These are phyloP conservation scores for Astragalus membranaceus DNA, from an alignment of 306 rosid genomes.

Conservation along the genomic window DNA sequence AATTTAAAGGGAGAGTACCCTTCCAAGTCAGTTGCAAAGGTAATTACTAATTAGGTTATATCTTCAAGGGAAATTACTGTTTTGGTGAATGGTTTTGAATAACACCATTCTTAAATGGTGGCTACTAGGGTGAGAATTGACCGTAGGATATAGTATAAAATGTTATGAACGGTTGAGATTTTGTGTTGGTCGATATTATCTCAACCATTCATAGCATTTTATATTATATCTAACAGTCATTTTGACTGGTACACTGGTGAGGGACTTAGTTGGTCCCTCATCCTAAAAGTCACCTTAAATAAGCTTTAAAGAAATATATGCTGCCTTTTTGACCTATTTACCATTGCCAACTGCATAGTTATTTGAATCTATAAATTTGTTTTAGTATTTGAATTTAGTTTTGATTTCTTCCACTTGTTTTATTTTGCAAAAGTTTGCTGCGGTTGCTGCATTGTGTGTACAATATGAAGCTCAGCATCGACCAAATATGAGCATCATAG, in stretches of 20 bases:
- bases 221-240: too few relatives aligned
- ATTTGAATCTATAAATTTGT: neutral
- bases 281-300: too few relatives aligned
- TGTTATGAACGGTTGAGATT: too few relatives aligned
- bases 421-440: constrained; percentile 52
- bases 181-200: too few relatives aligned
- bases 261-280: too few relatives aligned
- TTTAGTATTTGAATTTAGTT: neutral
- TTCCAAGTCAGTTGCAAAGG: constrained; percentile 80
- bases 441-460: constrained; percentile 74
- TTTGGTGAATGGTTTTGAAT: too few relatives aligned
- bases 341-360: neutral
- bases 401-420: neutral
- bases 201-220: too few relatives aligned
- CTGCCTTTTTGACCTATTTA: neutral
- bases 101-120: too few relatives aligned
- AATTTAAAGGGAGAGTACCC: constrained; percentile 64
- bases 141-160: too few relatives aligned
- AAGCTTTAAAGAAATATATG: neutral
- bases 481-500: constrained; percentile 74
- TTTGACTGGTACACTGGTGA: too few relatives aligned
- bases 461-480: constrained; percentile 78
- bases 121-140: too few relatives aligned
- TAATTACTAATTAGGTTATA: constrained; percentile 15
- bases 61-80: constrained; percentile 7